Evolutionary conservation across 75 land plant genomes (phyloP), one percentile per base, ranked within the genome.

Genomic region (Adiantum capillusveneris): DNA sequence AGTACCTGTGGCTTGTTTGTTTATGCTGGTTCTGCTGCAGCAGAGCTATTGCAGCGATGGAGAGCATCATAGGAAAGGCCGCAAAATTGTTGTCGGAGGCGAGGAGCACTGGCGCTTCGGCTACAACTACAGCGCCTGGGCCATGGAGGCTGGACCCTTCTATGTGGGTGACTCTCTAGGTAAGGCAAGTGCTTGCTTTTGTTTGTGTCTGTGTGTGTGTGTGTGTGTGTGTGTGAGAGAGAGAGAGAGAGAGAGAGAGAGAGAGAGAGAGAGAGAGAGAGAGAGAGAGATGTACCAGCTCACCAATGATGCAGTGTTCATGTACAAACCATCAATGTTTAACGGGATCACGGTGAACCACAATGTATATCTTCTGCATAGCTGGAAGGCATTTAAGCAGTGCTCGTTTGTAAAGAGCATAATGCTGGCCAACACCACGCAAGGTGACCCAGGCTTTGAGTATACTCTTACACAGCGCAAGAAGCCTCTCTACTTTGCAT

Each of bases 61-160:
- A n/a, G n/a, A n/a, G n/a, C n/a, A n/a, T n/a, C n/a, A n/a, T n/a
- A n/a, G n/a, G n/a, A n/a, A n/a, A n/a, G n/a, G n/a, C n/a, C n/a
- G n/a, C n/a, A n/a, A n/a, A n/a, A 39, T 77, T 9, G 78, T 81
- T 2, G 69, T 66, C 11, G 87, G 87, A n/a, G 87, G 80, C 0
- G 42, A 65, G 7, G 49, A 63, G 0, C 57, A 69, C 18, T 84
- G 87, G 87, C 62, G 25, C 31, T 78, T 75, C 20, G 82, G 82
- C 14, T 59, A 65, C 56, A 81, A 76, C 54, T 84, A 84, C 49
- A 42, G 70, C 0, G 76, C 65, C 13, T 84, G 87, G 87, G 84
- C 84, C 29, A 13, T 59, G 34, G 71, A 65, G 18, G 41, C 51
- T 25, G 73, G 63, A 9, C 84, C 84, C 21, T 84, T 81, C 29